These are phyloP conservation scores for Rhizopogon vesiculosus DNA, from an alignment of 768 basidiomycete species.

Conservation along the genomic window DNA sequence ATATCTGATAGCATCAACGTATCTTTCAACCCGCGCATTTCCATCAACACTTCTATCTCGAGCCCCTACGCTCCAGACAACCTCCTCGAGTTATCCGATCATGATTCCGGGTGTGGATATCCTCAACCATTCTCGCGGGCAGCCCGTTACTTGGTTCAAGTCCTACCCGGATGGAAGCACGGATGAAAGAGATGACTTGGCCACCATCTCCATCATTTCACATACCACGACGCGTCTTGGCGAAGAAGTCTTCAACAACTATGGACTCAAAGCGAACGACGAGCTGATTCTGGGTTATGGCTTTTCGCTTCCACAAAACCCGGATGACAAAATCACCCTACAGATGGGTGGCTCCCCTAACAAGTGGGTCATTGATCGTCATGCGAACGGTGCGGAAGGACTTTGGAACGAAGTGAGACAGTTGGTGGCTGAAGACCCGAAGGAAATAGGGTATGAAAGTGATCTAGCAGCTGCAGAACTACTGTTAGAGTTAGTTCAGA, in stretches of 20 bases:
- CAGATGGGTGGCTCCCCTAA: constrained; percentile 54
- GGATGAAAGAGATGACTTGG: constrained; percentile 26
- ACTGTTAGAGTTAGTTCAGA: constrained; percentile 63
- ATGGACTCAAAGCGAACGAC: constrained; percentile 86
- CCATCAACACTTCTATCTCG: constrained; percentile 75
- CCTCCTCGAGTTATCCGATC: constrained; percentile 60
- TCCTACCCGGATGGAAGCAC: constrained; percentile 27
- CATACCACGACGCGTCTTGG: constrained; percentile 38
- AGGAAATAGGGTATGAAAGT: constrained; percentile 42
- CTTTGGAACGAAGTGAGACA: constrained; percentile 54
- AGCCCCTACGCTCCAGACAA: constrained; percentile 43
- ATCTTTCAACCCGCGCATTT: constrained; percentile 86
- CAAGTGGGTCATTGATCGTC: constrained; percentile 62
- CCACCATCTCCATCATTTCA: constrained; percentile 58
- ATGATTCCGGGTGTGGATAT: constrained; percentile 86
- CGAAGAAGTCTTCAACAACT: constrained; percentile 82
- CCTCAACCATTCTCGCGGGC: constrained; percentile 78
- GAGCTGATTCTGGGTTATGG: constrained; percentile 92
- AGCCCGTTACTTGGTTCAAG: constrained; percentile 81
- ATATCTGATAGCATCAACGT: constrained; percentile 69
- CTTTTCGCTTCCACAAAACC: constrained; percentile 74
- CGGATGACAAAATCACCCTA: constrained; percentile 82
- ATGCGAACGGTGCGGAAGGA: constrained; percentile 47
- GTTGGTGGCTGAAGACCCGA: constrained; percentile 25
- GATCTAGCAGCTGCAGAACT: constrained; percentile 55